Evolutionary conservation across 2,329 filamentous ascomycete species (phyloP).

Genomic region (Colletotrichum coccodes): DNA sequence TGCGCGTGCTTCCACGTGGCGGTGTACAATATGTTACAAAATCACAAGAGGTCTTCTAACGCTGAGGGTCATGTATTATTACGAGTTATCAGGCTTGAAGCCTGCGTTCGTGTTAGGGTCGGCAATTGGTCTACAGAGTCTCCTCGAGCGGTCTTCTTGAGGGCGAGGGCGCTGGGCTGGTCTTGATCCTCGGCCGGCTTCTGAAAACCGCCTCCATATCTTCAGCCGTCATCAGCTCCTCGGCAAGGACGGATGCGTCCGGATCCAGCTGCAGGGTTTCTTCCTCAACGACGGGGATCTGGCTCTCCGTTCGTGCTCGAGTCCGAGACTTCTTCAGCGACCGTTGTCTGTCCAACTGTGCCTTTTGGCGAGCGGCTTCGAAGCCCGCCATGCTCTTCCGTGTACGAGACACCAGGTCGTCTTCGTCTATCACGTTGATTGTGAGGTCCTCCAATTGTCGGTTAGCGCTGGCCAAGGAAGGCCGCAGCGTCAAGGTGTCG

Average conservation of each 20-base stretch:
- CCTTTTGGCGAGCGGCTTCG: conserved; percentile 69
- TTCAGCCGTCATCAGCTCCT: conserved; percentile 76
- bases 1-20: background rate
- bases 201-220: conserved; percentile 88
- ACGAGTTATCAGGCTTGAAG: background rate
- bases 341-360: conserved; percentile 65
- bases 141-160: conserved; percentile 38
- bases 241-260: conserved; percentile 62
- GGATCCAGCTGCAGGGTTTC: conserved; percentile 40
- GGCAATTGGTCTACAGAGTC: background rate
- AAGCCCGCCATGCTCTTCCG: conserved; percentile 71
- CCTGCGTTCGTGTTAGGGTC: background rate
- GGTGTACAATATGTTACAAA: conserved; percentile 29
- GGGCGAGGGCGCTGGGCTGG: conserved; percentile 73
- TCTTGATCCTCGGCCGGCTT: conserved; percentile 82
- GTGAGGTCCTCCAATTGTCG: conserved; percentile 25
- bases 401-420: conserved; percentile 67
- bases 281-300: conserved; percentile 61
- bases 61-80: conserved; percentile 12
- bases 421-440: conserved; percentile 46
- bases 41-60: conserved; percentile 1
- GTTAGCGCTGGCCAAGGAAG: conserved; percentile 5
- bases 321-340: conserved; percentile 56
- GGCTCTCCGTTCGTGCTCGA: conserved; percentile 50
- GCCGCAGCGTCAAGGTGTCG: conserved; percentile 33